Evolutionary conservation across 106 monocot genomes (phyloP), one percentile per base, ranked within the genome.

Genomic region (Phalaenopsis equestris): DNA sequence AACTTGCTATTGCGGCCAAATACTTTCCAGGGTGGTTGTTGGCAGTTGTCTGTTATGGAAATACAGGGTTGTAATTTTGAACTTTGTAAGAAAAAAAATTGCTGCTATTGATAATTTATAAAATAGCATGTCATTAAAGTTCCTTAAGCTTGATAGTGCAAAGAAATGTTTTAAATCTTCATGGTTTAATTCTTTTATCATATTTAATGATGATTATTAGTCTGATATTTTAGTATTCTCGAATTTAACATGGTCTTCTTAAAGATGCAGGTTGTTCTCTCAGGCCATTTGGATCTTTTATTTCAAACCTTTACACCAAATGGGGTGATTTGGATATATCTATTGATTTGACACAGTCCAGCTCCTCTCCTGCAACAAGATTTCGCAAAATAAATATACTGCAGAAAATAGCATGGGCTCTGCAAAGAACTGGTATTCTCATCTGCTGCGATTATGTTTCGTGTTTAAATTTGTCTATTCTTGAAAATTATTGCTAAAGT

Each of bases 261-360:
- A 19, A 55, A 75, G 37, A 41, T 52, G 67, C 82, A 90, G 92
- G 83, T 83, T 82, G 82, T 61, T 57, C 76, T 74, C 83, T 93
- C 67, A 81, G 70, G 77, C 86, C 92, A 65, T 93, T 93, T 90
- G 92, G 92, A 88, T 93, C 92, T 78, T 93, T 86, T 83, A 75
- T 83, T 79, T 88, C 90, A 38, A 85, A 90, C 67, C 88, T 93
- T 65, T 93, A 93, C 67, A 78, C 85, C 1, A 93, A 78, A 83
- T 82, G 86, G 82, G 92, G 92, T 21, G 92, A 93, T 77, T 80
- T 93, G 81, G 92, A 93, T 78, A 84, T 90, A 76, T 93, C 88
- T 24, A 49, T 93, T 43, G 79, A 84, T 47, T 70, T 88, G 42
- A 47, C 80, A 9, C 39, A 58, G 61, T 6, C 8, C 30, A 72